Conservation (phyloP, 164 flowering plant genomes). For the Chimonanthus salicifolius region DNA sequence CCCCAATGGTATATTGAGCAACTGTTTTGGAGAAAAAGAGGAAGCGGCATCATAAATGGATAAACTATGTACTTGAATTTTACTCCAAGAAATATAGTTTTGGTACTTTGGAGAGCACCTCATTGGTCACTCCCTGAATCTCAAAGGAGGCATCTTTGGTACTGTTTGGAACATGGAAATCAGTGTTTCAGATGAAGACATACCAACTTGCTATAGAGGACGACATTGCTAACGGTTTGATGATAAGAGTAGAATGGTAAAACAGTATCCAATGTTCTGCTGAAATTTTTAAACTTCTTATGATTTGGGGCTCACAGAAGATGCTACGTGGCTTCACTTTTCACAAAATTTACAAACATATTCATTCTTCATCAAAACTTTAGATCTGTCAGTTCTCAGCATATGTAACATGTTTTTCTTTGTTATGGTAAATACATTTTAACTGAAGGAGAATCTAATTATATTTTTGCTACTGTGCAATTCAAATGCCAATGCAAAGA, state of each 20-base stretch:
- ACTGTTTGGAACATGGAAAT: background rate
- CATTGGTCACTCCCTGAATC: background rate
- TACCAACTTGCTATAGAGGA: background rate
- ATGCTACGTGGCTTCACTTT: background rate
- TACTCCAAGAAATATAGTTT: background rate
- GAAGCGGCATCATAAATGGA: background rate
- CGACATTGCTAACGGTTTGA: background rate
- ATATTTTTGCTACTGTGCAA: background rate
- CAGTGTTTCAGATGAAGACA: background rate
- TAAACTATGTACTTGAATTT: background rate
- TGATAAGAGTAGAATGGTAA: background rate
- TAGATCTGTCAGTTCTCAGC: background rate
- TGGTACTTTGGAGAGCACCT: background rate
- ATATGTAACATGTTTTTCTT: no score
- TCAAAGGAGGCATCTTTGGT: background rate
- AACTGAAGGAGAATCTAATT: background rate
- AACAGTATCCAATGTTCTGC: no score
- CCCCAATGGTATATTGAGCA: background rate
- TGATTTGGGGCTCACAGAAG: no score
- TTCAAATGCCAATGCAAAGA: slow-evolving; percentile 29
- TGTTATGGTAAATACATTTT: no score
- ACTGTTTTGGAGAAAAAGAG: background rate
- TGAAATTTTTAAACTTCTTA: no score
- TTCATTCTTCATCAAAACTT: background rate
- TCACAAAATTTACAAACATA: no score